Evolutionary conservation across 2,329 filamentous ascomycete species (phyloP).

Genomic region (Cordyceps tenuipes): DNA sequence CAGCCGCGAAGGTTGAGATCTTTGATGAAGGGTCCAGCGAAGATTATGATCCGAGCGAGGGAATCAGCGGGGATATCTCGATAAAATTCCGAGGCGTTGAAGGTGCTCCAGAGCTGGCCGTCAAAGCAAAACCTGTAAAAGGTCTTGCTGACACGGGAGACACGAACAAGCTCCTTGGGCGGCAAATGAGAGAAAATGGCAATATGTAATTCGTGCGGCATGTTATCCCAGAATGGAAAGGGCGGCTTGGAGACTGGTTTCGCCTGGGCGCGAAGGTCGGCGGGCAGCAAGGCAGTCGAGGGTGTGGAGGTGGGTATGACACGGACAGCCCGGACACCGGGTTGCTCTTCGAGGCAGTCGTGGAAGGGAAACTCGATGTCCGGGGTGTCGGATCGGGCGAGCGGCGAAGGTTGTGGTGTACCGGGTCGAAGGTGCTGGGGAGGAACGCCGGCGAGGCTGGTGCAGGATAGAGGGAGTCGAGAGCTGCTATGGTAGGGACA

Average conservation of each 20-base stretch:
- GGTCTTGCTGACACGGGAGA: slow-evolving; percentile 66
- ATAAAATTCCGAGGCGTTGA: slow-evolving; percentile 84
- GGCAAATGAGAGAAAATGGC: slow-evolving; percentile 67
- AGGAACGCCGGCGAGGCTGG: slow-evolving; percentile 38
- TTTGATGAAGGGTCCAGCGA: slow-evolving; percentile 82
- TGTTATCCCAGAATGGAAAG: slow-evolving; percentile 66
- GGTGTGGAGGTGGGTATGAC: slow-evolving; percentile 31
- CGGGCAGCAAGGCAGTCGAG: slow-evolving; percentile 53
- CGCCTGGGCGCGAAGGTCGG: slow-evolving; percentile 37
- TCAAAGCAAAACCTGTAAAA: slow-evolving; percentile 86
- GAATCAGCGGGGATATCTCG: slow-evolving; percentile 76
- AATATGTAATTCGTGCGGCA: slow-evolving; percentile 77
- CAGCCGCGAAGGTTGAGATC: slow-evolving; percentile 88
- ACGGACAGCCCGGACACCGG: slow-evolving; percentile 44
- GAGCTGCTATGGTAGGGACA: slow-evolving; percentile 51
- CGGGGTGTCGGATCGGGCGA: slow-evolving; percentile 32
- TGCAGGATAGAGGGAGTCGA: slow-evolving; percentile 44
- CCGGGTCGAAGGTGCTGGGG: slow-evolving; percentile 22
- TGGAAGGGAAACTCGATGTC: slow-evolving; percentile 31
- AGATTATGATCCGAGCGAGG: slow-evolving; percentile 73
- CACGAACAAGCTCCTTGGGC: slow-evolving; percentile 72
- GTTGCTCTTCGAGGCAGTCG: slow-evolving; percentile 38
- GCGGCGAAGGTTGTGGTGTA: slow-evolving; percentile 33
- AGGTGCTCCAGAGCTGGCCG: slow-evolving; percentile 81
- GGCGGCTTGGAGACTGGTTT: slow-evolving; percentile 24